Percentiles rank a stretch among this genome's conserved stretches.
Evolutionary conservation across 345 rosid species (phyloP).

Genomic region (Salix udensis): DNA sequence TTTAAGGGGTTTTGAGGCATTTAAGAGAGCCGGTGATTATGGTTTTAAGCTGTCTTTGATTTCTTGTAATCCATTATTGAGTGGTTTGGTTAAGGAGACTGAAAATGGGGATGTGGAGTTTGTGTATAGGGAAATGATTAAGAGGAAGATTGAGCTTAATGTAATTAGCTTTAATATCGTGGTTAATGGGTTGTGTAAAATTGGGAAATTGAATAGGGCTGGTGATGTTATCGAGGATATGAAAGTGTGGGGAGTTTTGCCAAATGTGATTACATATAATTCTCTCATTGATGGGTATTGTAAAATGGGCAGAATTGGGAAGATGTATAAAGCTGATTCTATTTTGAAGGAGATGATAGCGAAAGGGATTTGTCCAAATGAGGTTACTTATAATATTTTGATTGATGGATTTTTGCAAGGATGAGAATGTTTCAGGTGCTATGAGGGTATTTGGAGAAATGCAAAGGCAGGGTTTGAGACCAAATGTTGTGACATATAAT

Average conservation of each 20-base stretch:
- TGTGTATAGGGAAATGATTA: slow-evolving; percentile 62
- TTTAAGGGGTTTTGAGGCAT: slow-evolving; percentile 56
- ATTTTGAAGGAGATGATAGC: slow-evolving; percentile 65
- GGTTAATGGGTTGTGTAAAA: slow-evolving; percentile 61
- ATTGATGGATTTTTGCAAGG: slow-evolving; percentile 80
- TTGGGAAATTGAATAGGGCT: slow-evolving; percentile 70
- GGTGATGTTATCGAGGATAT: slow-evolving; percentile 63
- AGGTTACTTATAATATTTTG: slow-evolving; percentile 68
- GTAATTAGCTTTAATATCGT: slow-evolving; percentile 50
- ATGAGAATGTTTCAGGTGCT: slow-evolving; percentile 49
- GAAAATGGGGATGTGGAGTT: slow-evolving; percentile 47
- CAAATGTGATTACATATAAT: slow-evolving; percentile 61
- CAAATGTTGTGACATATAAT: slow-evolving; percentile 57
- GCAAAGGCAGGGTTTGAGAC: slow-evolving; percentile 53
- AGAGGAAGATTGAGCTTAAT: slow-evolving; percentile 50
- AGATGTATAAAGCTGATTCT: slow-evolving; percentile 73
- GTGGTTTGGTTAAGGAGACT: slow-evolving; percentile 50
- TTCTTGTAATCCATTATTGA: slow-evolving; percentile 76
- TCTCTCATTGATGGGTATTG: slow-evolving; percentile 66
- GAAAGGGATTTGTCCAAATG: slow-evolving; percentile 41
- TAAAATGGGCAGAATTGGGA: slow-evolving; percentile 58
- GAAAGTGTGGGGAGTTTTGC: slow-evolving; percentile 48
- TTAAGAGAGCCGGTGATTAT: slow-evolving; percentile 71
- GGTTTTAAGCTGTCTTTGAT: slow-evolving; percentile 56
- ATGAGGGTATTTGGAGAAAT: slow-evolving; percentile 62